Base-by-base conservation (phyloP, 2,329 filamentous ascomycete genomes). In the Hortaea sp. region DNA sequence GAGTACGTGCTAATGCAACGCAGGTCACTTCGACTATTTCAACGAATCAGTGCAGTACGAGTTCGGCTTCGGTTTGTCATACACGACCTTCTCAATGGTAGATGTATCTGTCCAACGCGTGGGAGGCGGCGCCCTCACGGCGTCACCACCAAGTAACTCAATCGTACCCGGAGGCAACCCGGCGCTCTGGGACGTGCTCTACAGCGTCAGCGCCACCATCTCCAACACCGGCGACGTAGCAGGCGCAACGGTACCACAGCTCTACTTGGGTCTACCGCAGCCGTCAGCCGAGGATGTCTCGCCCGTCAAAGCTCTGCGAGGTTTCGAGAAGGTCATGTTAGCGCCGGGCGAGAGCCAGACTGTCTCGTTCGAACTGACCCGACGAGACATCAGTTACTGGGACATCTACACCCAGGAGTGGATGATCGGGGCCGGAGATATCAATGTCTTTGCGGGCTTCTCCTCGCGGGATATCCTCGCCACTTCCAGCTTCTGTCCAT, bases 161-260 rank as follows among this genome's bases (percentile, higher is more conserved):
- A 50, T 58, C 39, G 51, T 49, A 5, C 56, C 65, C 4, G 47
- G 49, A 39, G 49, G 78, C 3, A 72, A 78, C 54, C 60, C 70
- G 1, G 72, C 74, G 0, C 72, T 89, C 0, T 89, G 79, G 71
- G 74, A 84, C 29, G 62, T 70, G 0, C 71, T 81, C 0, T 82
- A 76, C 52, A 63, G 63, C 37, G 66, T 85, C 9, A 68, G 71
- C 2, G 74, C 77, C 6, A 72, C 66, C 0, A 66, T 90, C 1
- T 73, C 67, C 5, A 90, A 92, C 57, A 75, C 72, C 0, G 85
- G 85, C 2, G 54, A 57, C 50, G 63, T 67, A 1, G 51, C 62
- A 0, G 75, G 73, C 30, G 72, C 72, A 29, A 75, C 75, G 10
- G 75, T 81, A 2, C 71, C 72, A 1, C 78, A 81, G 56, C 58